Evolutionary conservation across 169 alveolate species (phyloP).

Genomic region (Neospora caninum): DNA sequence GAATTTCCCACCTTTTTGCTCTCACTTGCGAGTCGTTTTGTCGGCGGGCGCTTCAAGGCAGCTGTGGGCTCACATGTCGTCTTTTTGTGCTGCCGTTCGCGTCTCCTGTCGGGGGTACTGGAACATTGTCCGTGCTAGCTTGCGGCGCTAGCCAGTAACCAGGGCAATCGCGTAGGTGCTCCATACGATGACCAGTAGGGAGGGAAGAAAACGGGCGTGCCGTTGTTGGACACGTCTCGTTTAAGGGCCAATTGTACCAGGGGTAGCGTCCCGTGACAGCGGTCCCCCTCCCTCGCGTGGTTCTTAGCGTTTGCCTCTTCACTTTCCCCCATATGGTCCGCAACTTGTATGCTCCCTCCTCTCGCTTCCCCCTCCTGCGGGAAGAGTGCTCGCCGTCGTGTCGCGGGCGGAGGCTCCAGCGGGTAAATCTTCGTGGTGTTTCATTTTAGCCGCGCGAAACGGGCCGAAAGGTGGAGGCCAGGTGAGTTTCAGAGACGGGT

Average conservation of each 20-base stretch:
- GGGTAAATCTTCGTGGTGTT: neutral
- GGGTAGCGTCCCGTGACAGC: too few relatives aligned
- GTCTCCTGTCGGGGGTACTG: neutral
- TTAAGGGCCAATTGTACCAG: neutral
- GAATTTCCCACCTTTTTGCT: neutral
- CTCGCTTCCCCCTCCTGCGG: neutral
- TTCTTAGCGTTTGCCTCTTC: too few relatives aligned
- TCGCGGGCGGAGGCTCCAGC: neutral
- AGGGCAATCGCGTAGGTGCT: neutral
- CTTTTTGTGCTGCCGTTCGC: neutral
- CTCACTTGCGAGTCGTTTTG: neutral
- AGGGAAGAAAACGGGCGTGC: neutral
- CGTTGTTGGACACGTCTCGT: neutral
- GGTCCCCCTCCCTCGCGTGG: neutral
- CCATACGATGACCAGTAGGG: neutral
- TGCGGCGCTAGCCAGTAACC: neutral
- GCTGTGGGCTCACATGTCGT: neutral
- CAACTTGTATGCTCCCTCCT: too few relatives aligned
- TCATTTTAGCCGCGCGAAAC: neutral
- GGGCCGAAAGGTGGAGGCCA: neutral
- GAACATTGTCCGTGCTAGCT: neutral
- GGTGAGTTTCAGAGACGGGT: neutral
- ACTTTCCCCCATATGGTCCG: too few relatives aligned
- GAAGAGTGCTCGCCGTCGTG: neutral
- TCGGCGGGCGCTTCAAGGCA: neutral